Conservation (phyloP, 768 basidiomycete species). For the Fomitopsis pulvina region DNA sequence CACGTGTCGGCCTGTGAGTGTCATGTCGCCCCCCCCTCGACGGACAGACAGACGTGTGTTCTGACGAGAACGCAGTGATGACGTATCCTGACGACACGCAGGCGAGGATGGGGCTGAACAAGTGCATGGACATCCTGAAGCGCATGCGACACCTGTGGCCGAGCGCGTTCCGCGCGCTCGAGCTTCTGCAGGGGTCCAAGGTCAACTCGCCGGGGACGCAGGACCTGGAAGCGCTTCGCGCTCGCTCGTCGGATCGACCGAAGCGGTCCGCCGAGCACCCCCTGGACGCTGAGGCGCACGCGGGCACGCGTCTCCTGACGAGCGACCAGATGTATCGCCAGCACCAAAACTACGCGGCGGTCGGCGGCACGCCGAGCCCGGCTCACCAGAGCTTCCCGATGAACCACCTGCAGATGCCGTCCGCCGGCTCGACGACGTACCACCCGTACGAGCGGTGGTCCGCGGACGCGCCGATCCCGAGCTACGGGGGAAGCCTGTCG, state of each 20-base stretch:
- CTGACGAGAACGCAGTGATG: conserved; percentile 37
- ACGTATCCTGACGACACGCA: conserved; percentile 64
- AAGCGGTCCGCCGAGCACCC: conserved; percentile 59
- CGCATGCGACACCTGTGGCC: conserved; percentile 72
- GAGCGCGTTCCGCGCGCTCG: conserved; percentile 64
- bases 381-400: conserved; percentile 11
- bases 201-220: conserved; percentile 20
- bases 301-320: conserved; percentile 5
- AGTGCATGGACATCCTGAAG: conserved; percentile 60
- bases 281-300: conserved; percentile 17
- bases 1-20: conserved; percentile 66
- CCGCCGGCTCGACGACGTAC: conserved; percentile 16
- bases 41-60: neutral
- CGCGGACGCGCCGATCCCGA: conserved; percentile 18
- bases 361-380: conserved; percentile 5
- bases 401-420: conserved; percentile 8
- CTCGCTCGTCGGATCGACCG: conserved; percentile 27
- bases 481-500: conserved; percentile 45
- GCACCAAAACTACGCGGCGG: conserved; percentile 9
- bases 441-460: conserved; percentile 46
- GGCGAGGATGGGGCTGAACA: conserved; percentile 52
- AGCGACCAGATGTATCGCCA: conserved; percentile 14
- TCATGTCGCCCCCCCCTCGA: neutral
- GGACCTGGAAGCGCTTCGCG: conserved; percentile 1
- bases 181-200: conserved; percentile 64